Base-by-base conservation (phyloP, 1,139 yeast species). In the Kluyveromyces sp. region DNA sequence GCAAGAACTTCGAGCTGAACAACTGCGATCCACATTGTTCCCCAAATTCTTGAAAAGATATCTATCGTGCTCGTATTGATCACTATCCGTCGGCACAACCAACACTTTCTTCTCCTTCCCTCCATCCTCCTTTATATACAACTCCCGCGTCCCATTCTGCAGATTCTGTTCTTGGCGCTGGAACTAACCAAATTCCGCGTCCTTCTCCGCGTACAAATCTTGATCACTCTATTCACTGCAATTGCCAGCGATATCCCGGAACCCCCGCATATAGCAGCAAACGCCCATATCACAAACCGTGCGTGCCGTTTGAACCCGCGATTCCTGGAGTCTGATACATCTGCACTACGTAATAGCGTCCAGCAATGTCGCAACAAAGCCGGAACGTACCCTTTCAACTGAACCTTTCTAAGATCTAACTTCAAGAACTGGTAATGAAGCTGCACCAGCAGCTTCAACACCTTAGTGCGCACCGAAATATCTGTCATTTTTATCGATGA, bases 1-100 rank as follows among this genome's bases (percentile, higher is more conserved):
- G 78, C 52, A 87, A 67, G 57, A 88, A 87, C 57, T 76, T 77
- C 35, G 88, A 81, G 61, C 83, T 79, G 53, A 83, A 71, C 10
- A 79, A 53, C 43, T 60, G 63, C 10, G 67, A 64, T 49, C 46
- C 30, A 53, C 61, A 34, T 57, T 59, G 44, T 58, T 62, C 15
- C 56, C 64, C 42, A 62, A 55, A 47, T 63, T 63, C 50, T 68
- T 70, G 53, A 66, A 69, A 39, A 67, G 55, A 48, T 61, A 67
- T 52, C 62, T 67, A 53, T 69, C 72, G 46, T 60, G 65, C 39
- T 68, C 73, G 47, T 63, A 66, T n/a, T 63, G 42, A 49, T 69
- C 73, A 37, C 67, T 61, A 43, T 69, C 67, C 21, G 65, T 68
- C 26, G 70, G 68, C 30, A 65, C 65, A 38, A 70, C 68, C 21